Evolutionary conservation across 257 asterid genomes (phyloP).

Genomic region (Solanum clarkiae): DNA sequence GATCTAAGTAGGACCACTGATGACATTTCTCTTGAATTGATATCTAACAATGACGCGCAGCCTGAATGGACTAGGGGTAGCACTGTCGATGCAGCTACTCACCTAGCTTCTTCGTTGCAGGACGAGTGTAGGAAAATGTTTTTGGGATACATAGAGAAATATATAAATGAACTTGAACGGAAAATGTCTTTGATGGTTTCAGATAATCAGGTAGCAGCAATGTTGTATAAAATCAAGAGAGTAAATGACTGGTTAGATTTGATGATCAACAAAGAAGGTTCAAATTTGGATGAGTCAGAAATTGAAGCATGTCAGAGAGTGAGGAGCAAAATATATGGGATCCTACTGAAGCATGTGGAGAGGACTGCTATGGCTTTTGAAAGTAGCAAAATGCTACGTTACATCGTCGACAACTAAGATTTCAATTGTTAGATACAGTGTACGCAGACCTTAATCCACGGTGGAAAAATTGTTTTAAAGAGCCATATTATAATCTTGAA

Average conservation of each 20-base stretch:
- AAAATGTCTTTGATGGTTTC: conserved; percentile 16
- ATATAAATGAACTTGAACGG: conserved; percentile 42
- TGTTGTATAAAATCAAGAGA: conserved; percentile 50
- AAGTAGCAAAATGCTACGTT: neutral
- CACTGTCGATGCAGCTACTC: conserved; percentile 13
- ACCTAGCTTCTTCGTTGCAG: conserved; percentile 29
- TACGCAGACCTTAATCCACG: too few species aligned
- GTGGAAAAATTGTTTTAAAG: too few species aligned
- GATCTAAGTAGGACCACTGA: conserved; percentile 1
- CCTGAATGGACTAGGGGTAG: conserved; percentile 32
- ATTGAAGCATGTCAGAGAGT: conserved; percentile 34
- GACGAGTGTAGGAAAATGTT: conserved; percentile 42
- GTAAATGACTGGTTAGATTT: conserved; percentile 51
- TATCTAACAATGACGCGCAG: conserved; percentile 19
- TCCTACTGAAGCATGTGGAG: conserved; percentile 52
- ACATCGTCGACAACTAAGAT: neutral
- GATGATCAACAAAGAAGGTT: conserved; percentile 8
- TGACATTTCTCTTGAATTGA: conserved; percentile 11
- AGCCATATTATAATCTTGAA: neutral
- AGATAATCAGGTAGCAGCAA: conserved; percentile 24
- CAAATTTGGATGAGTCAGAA: conserved; percentile 18
- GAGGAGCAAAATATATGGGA: conserved; percentile 50
- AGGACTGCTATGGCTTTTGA: conserved; percentile 46
- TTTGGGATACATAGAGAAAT: conserved; percentile 36
- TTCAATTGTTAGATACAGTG: neutral